Conservation (phyloP, 352 stramenopile species). For the Globisporangium cederbergense region DNA sequence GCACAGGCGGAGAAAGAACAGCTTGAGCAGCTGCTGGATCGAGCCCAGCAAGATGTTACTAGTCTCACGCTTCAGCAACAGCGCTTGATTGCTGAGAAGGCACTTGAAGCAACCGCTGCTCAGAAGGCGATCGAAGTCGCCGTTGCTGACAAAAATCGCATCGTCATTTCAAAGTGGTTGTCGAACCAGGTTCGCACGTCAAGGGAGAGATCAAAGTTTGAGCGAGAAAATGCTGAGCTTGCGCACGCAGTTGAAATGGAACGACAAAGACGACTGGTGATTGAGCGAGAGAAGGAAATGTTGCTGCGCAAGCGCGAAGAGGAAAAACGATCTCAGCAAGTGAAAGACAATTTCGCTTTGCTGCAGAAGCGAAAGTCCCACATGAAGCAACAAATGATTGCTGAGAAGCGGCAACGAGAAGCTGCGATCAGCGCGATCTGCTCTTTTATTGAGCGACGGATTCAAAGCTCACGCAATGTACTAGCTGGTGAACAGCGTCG, state of each 20-base stretch:
- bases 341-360: constrained; percentile 13
- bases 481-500: constrained; percentile 16
- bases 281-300: constrained; percentile 7
- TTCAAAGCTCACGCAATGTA: constrained; percentile 20
- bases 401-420: constrained; percentile 17
- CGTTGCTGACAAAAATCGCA: constrained; percentile 25
- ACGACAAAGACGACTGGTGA: neutral
- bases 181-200: constrained; percentile 18
- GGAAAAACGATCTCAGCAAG: constrained; percentile 3
- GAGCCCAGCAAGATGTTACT: constrained; percentile 21
- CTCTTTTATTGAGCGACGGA: constrained; percentile 21
- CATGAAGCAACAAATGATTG: constrained; percentile 14
- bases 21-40: constrained; percentile 23
- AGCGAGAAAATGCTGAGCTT: neutral
- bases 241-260: neutral
- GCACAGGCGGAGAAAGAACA: constrained; percentile 8
- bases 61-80: constrained; percentile 18
- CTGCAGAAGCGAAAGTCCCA: constrained; percentile 16
- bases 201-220: neutral
- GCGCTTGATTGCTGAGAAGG: constrained; percentile 23
- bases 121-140: constrained; percentile 12
- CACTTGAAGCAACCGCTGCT: constrained; percentile 14
- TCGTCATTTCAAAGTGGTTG: constrained; percentile 36
- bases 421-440: constrained; percentile 10
- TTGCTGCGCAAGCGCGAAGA: constrained; percentile 11